Evolutionary conservation across 768 basidiomycete genomes (phyloP), one percentile per base, ranked within the genome.

Genomic region (Nidularia sp.): DNA sequence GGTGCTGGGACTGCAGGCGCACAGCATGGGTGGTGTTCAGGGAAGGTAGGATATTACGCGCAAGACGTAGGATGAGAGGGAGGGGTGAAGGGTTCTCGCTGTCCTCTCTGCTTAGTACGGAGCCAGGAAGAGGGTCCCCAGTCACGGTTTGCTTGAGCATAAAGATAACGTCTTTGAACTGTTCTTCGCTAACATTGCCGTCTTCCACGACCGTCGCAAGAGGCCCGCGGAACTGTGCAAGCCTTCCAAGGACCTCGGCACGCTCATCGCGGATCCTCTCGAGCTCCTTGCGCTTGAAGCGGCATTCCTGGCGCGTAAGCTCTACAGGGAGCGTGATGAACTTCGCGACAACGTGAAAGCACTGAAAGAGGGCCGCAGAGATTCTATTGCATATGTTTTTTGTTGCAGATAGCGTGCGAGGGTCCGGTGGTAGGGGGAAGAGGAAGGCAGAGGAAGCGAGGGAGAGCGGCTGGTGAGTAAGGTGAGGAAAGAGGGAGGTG

Each of bases 231-330:
- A 83, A 71, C 41, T 70, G 73, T 1, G 84, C 72, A 5, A 94
- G 74, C 2, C 67, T 64, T 1, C 92, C 92, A 3, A 94, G 76
- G 5, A 75, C 69, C 56, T 84, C 75, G 0, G 91, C 90, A 3
- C 83, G 76, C 56, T 82, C 75, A 58, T 94, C 80, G 9, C 90
- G 78, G 2, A 89, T 72, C 29, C 66, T 75, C 53, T 87, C 79
- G 12, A 93, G 73, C 45, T 77, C 73, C 43, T 70, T 70, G 12
- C 82, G 78, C 55, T 86, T 87, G 52, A 77, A 67, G 22, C 65
- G 67, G 60, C 87, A 88, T 66, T 94, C 92, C 51, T 87, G 83
- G 13, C 78, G 72, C 1, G 82, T 72, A 25, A 91, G 75, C 46
- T 79, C 73, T 31, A 90, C 65, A 0, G 90, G 91, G 18, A 83